These are phyloP conservation scores for Leccinellum rugosiceps DNA, from an alignment of 768 basidiomycete genomes.

Conservation along the genomic window DNA sequence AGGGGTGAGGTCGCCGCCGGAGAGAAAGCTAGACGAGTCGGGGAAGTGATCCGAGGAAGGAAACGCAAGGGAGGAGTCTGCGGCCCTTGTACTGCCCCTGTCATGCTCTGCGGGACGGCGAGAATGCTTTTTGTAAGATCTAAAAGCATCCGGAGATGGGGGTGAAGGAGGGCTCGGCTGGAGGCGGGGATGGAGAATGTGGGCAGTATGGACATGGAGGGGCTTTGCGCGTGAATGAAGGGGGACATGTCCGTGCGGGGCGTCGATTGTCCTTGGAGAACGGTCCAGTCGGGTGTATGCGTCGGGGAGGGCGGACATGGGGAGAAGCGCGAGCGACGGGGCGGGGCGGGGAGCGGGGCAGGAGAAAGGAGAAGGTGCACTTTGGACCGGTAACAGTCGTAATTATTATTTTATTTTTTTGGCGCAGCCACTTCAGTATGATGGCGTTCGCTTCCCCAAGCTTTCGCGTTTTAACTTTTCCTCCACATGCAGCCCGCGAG, in stretches of 20 bases:
- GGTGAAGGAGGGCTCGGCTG: constrained; percentile 32
- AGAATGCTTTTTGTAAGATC: constrained; percentile 21
- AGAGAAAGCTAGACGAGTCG: constrained; percentile 25
- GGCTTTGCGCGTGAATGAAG: constrained; percentile 7
- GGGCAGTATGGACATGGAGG: constrained; percentile 30
- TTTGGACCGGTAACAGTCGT: neutral
- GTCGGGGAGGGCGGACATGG: constrained; percentile 15
- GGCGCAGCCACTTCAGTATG: neutral
- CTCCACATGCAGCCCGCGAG: neutral
- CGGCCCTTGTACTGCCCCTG: constrained; percentile 26
- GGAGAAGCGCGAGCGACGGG: neutral
- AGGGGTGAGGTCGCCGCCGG: constrained; percentile 32
- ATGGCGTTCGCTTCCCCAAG: neutral
- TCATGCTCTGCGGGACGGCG: constrained; percentile 25
- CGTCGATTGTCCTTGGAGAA: constrained; percentile 51
- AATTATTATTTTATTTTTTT: neutral
- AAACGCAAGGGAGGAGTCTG: constrained; percentile 24
- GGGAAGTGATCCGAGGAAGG: constrained; percentile 26
- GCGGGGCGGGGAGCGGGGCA: neutral
- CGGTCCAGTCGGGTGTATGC: constrained; percentile 27
- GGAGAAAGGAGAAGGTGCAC: neutral
- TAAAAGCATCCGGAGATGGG: constrained; percentile 25
- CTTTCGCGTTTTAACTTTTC: neutral
- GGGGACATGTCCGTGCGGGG: constrained; percentile 52
- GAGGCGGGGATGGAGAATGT: constrained; percentile 45